A percentile compares a stretch with the other conserved stretches of the same genome.
phyloP scores from a whole-genome alignment of 768 basidiomycete species.

The Auricularia auricula-judae region DNA sequence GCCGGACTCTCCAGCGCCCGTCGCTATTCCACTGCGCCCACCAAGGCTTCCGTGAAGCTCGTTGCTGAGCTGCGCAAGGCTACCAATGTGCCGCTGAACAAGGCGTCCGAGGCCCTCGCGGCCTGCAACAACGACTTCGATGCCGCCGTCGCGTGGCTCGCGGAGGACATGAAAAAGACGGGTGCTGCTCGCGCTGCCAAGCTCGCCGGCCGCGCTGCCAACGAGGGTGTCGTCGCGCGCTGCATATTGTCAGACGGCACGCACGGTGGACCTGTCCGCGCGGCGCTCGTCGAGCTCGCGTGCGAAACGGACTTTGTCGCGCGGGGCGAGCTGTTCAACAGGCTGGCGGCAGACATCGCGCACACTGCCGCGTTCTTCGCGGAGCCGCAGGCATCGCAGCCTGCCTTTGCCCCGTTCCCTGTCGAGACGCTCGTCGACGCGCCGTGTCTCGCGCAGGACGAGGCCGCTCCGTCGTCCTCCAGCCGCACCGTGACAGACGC shows the following conservation, averaged over 20 bases:
- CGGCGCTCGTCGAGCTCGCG: slow-evolving; percentile 83
- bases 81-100: slow-evolving; percentile 71
- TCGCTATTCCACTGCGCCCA: slow-evolving; percentile 40
- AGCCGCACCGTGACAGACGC: slow-evolving; percentile 45
- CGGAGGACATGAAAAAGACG: slow-evolving; percentile 56
- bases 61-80: slow-evolving; percentile 79
- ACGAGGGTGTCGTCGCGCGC: slow-evolving; percentile 72
- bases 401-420: slow-evolving; percentile 36
- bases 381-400: slow-evolving; percentile 24
- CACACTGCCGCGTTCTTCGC: slow-evolving; percentile 71
- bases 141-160: slow-evolving; percentile 69
- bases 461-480: slow-evolving; percentile 18
- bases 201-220: slow-evolving; percentile 59
- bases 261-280: slow-evolving; percentile 46
- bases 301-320: slow-evolving; percentile 98
- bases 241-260: slow-evolving; percentile 58
- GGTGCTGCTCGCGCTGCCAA: slow-evolving; percentile 79
- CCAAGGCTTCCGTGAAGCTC: slow-evolving; percentile 60
- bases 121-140: slow-evolving; percentile 64
- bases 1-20: slow-evolving; percentile 14
- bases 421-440: slow-evolving; percentile 47
- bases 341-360: slow-evolving; percentile 68
- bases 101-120: slow-evolving; percentile 79
- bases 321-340: slow-evolving; percentile 69
- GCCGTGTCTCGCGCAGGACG: slow-evolving; percentile 47